Percentiles rank a stretch among this genome's conserved stretches.
phyloP scores from a whole-genome alignment of 768 basidiomycete species.

The Suillus hirtellus region DNA sequence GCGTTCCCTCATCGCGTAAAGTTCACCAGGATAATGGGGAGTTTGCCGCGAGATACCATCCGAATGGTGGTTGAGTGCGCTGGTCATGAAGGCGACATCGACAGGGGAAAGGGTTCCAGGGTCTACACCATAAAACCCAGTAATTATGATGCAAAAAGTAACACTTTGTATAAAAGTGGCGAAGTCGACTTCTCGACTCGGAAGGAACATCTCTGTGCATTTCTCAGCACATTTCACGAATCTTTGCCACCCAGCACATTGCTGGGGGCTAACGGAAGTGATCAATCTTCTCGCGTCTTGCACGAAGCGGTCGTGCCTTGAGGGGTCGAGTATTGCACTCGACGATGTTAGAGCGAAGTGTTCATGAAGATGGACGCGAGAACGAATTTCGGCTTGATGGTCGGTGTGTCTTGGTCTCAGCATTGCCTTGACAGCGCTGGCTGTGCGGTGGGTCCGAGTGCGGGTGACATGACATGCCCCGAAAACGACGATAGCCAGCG shows the following conservation, averaged over 20 bases:
- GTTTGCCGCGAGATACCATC: not conserved
- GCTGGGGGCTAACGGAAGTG: not conserved
- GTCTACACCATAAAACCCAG: constrained; percentile 38
- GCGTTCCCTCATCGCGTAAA: constrained; percentile 38
- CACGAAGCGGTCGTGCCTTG: not conserved
- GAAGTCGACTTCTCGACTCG: constrained; percentile 25
- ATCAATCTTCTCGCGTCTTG: not conserved
- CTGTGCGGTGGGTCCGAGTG: not conserved
- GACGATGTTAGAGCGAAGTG: constrained; percentile 2
- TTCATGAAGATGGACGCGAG: constrained; percentile 2
- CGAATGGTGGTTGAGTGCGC: constrained; percentile 33
- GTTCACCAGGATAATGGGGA: constrained; percentile 4
- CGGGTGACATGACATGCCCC: not conserved
- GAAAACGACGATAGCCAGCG: not conserved
- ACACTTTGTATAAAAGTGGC: constrained; percentile 45
- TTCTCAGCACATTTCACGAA: not conserved
- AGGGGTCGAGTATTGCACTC: constrained; percentile 1
- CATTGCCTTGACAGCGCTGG: not conserved
- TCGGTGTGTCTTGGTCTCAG: not conserved
- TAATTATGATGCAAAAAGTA: constrained; percentile 43
- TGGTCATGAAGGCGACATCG: constrained; percentile 39
- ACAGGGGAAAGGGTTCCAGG: constrained; percentile 26
- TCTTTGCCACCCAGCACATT: not conserved
- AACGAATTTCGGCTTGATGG: not conserved
- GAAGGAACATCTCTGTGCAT: constrained; percentile 17